phyloP scores from a whole-genome alignment of 192 early-diverging fungal species.

The Coemansia sp. region DNA sequence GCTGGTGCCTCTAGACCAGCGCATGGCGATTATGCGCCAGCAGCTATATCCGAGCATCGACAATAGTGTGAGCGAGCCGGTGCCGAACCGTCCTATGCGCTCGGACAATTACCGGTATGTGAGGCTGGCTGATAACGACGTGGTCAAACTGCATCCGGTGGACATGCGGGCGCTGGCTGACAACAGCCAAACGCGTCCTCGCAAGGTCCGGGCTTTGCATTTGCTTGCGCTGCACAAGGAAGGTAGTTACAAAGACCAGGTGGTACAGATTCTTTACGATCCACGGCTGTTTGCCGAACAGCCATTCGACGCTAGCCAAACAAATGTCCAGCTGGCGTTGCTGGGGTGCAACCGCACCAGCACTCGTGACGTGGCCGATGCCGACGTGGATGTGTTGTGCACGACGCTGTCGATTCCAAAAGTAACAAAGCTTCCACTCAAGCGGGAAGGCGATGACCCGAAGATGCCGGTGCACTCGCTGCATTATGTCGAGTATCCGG shows the following conservation, averaged over 20 bases:
- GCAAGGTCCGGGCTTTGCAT: conserved; percentile 17
- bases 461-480: conserved; percentile 17
- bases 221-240: conserved; percentile 18
- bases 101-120: conserved; percentile 23
- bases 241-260: neutral
- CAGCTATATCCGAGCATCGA: conserved; percentile 59
- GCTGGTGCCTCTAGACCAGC: conserved; percentile 58
- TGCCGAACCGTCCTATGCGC: neutral
- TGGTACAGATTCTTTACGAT: conserved; percentile 33
- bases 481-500: conserved; percentile 28
- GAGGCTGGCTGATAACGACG: conserved; percentile 7
- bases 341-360: conserved; percentile 29
- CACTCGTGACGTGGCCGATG: neutral
- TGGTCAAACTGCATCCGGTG: conserved; percentile 7
- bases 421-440: conserved; percentile 32
- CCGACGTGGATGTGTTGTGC: conserved; percentile 13
- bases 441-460: conserved; percentile 13
- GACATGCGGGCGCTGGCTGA: conserved; percentile 15
- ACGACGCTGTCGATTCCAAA: conserved; percentile 13
- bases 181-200: neutral
- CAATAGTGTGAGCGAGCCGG: neutral
- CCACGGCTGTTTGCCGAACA: conserved; percentile 21
- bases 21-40: conserved; percentile 66
- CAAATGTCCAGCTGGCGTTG: conserved; percentile 6
- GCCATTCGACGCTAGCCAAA: neutral